phyloP scores from a whole-genome alignment of 768 basidiomycete genomes.

The Termitomyces heimii region DNA sequence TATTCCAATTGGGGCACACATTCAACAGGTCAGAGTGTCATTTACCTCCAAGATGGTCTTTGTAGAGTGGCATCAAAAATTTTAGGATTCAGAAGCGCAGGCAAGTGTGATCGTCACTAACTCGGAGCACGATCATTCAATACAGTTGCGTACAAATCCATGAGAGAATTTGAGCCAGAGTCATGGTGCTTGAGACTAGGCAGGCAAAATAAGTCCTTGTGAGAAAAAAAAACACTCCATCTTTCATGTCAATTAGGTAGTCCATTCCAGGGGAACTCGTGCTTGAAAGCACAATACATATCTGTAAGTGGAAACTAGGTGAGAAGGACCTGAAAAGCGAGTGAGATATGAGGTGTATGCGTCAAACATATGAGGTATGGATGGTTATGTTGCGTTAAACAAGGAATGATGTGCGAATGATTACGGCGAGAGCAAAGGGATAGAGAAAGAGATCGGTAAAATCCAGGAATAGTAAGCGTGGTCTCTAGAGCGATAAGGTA shows the following conservation, averaged over 20 bases:
- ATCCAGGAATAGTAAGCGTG: conserved; percentile 17
- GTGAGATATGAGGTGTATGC: conserved; percentile 11
- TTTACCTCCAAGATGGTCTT: background rate
- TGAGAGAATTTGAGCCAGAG: background rate
- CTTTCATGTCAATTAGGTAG: conserved; percentile 10
- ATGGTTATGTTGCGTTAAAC: conserved; percentile 1
- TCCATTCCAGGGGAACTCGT: conserved; percentile 13
- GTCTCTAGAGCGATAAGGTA: conserved; percentile 15
- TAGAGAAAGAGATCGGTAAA: conserved; percentile 1
- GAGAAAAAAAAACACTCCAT: conserved; percentile 4
- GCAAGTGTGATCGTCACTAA: background rate
- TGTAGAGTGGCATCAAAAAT: background rate
- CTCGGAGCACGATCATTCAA: background rate
- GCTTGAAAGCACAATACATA: conserved; percentile 11
- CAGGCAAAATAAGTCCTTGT: background rate
- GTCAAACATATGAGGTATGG: conserved; percentile 2
- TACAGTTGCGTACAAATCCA: background rate
- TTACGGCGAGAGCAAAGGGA: conserved; percentile 3
- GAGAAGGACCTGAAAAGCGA: conserved; percentile 8
- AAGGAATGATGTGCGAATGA: conserved; percentile 2
- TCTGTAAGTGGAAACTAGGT: conserved; percentile 9
- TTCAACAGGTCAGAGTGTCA: background rate
- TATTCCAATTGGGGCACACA: background rate
- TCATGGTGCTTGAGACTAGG: background rate
- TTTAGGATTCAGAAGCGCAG: background rate